A percentile compares a stretch with the other conserved stretches of the same genome.
Conservation (phyloP, 2,329 filamentous ascomycete genomes). For the Nectriaceae sp. region DNA sequence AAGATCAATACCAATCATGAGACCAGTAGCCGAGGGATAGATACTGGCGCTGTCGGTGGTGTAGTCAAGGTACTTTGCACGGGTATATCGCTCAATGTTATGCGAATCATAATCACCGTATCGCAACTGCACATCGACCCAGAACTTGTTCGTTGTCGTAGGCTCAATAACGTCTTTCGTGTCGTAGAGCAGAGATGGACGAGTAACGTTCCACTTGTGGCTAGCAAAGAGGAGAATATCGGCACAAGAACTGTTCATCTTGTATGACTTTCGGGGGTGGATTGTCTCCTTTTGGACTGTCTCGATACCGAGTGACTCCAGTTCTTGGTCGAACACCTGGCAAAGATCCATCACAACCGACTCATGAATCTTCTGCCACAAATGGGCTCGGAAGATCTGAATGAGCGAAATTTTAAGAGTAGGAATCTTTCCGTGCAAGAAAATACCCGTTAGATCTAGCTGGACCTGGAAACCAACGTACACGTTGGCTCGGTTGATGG, state of each 20-base stretch:
- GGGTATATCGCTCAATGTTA: constrained; percentile 96
- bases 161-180: constrained; percentile 94
- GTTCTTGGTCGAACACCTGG: constrained; percentile 96
- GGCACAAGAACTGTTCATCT: constrained; percentile 99
- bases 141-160: constrained; percentile 98
- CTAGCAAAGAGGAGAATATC: constrained; percentile 96
- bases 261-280: constrained; percentile 98
- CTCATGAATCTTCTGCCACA: constrained; percentile 99
- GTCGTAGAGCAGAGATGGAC: constrained; percentile 90
- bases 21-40: constrained; percentile 92
- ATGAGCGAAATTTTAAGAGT: constrained; percentile 97
- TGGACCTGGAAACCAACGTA: constrained; percentile 99
- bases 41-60: constrained; percentile 99
- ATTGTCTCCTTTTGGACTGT: constrained; percentile 99
- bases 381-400: constrained; percentile 98
- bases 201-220: constrained; percentile 98
- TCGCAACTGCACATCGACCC: constrained; percentile 93
- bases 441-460: constrained; percentile 95
- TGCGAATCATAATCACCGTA: constrained; percentile 99
- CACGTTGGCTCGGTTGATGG: constrained; percentile 93
- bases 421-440: constrained; percentile 98
- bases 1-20: constrained; percentile 97
- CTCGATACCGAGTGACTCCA: constrained; percentile 94
- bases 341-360: constrained; percentile 98
- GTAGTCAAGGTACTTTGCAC: constrained; percentile 98